Base-by-base conservation (phyloP, 257 asterid genomes). In the Vinca minor region DNA sequence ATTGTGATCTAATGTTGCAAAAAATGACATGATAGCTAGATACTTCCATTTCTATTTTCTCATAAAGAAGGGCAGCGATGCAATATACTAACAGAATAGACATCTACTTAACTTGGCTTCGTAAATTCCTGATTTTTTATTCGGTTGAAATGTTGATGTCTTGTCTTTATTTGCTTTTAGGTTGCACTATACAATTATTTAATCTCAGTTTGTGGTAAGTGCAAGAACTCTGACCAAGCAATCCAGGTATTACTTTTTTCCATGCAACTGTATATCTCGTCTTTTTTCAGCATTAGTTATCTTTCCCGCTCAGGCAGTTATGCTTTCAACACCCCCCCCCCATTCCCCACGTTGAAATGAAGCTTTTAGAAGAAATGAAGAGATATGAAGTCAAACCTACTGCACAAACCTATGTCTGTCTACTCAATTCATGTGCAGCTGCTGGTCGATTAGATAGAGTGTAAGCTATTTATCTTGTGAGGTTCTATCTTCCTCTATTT, bases 361-460 rank as follows among this genome's bases (percentile, higher is more conserved):
- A 41, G 46, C 15, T 93, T 78, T 80, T 89, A 41, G 96, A 93
- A 62, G 96, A 93, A 77, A 87, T 93, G 98, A 93, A 85, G 87
- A 80, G 77, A 72, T 79, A 39, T 65, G 94, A 84, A 73, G 95
- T 93, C 80, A 89, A 87, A 74, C 97, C 95, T 72, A 89, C 90
- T 8, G 95, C 86, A 44, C 97, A 93, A 71, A 89, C 98, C 63
- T 93, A 57, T 73, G 78, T 93, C 38, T 89, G 97, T 76, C 85
- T 93, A 60, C 95, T 93, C 70, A 90, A 89, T 80, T 96, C 98
- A 59, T 89, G 87, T 70, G 98, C 97, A 67, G 85, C 87, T 54
- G 62, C 78, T 49, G 96, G 98, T 61, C 80, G 91, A 83, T 69
- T 87, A 77, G 98, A 92, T 66, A 81, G 86, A 67, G 98, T 92